Evolutionary conservation across 1,284 basidiomycete genomes (phyloP).

Genomic region (Malassezia psittaci): DNA sequence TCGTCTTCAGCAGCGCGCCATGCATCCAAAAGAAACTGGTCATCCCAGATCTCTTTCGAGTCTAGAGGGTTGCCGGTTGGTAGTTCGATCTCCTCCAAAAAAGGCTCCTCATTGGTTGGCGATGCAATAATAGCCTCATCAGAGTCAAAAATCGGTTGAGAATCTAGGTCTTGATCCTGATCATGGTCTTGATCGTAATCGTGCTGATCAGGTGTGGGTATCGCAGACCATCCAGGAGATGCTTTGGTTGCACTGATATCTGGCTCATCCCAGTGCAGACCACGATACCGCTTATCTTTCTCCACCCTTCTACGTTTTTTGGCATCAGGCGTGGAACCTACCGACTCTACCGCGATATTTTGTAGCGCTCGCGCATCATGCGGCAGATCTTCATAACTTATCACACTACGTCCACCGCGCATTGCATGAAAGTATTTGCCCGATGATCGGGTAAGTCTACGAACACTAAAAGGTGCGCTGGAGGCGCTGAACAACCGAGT

Average conservation of each 20-base stretch:
- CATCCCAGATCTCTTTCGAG: constrained; percentile 21
- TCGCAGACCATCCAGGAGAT: background rate
- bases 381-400: constrained; percentile 18
- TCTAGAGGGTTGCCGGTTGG: background rate
- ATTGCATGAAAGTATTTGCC: background rate
- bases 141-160: background rate
- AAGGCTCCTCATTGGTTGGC: constrained; percentile 2
- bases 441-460: constrained; percentile 1
- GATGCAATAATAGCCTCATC: constrained; percentile 17
- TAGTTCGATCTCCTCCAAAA: background rate
- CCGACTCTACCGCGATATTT: background rate
- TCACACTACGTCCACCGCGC: constrained; percentile 3
- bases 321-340: background rate
- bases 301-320: background rate
- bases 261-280: constrained; percentile 15
- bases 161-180: background rate
- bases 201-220: too few relatives aligned
- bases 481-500: constrained; percentile 11
- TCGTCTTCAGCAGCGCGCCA: constrained; percentile 20
- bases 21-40: constrained; percentile 15
- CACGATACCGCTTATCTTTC: constrained; percentile 1
- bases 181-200: background rate
- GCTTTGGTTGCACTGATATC: background rate
- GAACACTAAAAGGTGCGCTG: constrained; percentile 10
- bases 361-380: background rate